Evolutionary conservation across 129 eudicot species (phyloP).

Genomic region (Solidago caesia): DNA sequence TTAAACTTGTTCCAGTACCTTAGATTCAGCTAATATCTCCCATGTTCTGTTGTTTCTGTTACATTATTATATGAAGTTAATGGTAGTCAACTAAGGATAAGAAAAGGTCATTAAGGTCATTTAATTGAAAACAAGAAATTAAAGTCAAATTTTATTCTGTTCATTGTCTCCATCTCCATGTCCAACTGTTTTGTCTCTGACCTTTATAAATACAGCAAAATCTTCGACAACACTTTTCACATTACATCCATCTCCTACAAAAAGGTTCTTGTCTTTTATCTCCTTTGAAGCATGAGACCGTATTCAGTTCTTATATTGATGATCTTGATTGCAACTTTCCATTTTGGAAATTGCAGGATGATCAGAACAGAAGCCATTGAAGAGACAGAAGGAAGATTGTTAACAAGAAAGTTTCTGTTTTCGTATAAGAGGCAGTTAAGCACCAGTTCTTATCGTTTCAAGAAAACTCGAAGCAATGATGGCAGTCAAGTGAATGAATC

Average conservation of each 20-base stretch:
- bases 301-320: conserved; percentile 22
- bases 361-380: conserved; percentile 23
- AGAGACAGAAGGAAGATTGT: conserved; percentile 22
- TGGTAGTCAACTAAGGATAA: conserved; percentile 37
- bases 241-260: conserved; percentile 14
- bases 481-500: conserved; percentile 20
- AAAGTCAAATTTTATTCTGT: conserved; percentile 29
- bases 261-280: not conserved
- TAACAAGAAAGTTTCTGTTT: conserved; percentile 27
- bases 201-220: conserved; percentile 26
- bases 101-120: conserved; percentile 33
- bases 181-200: conserved; percentile 35
- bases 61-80: conserved; percentile 24
- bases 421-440: conserved; percentile 25
- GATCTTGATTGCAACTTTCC: conserved; percentile 33
- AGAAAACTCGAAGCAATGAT: conserved; percentile 20
- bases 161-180: conserved; percentile 24
- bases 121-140: not conserved
- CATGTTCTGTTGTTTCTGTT: conserved; percentile 22
- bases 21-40: conserved; percentile 21
- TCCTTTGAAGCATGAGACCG: conserved; percentile 27
- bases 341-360: conserved; percentile 31
- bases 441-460: conserved; percentile 29
- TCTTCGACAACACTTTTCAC: conserved; percentile 30
- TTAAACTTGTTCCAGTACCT: conserved; percentile 8